Percentiles rank a stretch among this genome's conserved stretches.
Conservation (phyloP, 1,284 basidiomycete species). For the Puccinia coronata region DNA sequence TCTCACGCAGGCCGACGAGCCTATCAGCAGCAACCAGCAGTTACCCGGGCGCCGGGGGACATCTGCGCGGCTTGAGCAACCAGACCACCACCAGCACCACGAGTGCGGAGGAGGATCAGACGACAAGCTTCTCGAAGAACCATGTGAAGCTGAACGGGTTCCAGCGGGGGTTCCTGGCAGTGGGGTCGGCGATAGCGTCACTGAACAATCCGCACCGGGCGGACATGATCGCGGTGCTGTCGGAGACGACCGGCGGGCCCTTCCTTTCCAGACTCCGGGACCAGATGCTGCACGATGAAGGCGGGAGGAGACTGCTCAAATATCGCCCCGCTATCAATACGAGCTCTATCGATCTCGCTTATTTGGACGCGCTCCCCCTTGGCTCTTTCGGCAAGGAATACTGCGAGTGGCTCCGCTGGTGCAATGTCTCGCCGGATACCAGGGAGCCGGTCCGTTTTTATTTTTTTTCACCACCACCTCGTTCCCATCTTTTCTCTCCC, state of each 20-base stretch:
- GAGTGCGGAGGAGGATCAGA: not conserved
- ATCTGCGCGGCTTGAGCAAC: no score
- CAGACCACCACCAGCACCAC: not conserved
- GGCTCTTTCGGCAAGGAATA: constrained; percentile 86
- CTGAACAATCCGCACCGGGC: constrained; percentile 79
- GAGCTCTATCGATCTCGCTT: constrained; percentile 71
- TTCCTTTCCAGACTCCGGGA: constrained; percentile 78
- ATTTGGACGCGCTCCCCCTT: constrained; percentile 69
- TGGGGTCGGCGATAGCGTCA: constrained; percentile 81
- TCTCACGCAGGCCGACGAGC: no score
- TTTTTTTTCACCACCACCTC: not conserved
- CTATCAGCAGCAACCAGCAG: no score
- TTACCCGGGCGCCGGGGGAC: no score
- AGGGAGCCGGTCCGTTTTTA: constrained; percentile 72
- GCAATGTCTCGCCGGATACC: constrained; percentile 92
- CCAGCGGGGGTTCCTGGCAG: constrained; percentile 80
- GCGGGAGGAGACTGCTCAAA: constrained; percentile 78
- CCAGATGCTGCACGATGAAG: constrained; percentile 67
- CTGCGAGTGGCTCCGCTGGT: constrained; percentile 83
- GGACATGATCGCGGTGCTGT: constrained; percentile 89
- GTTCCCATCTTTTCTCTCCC: constrained; percentile 41
- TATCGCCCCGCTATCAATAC: constrained; percentile 81
- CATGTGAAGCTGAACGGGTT: constrained; percentile 79
- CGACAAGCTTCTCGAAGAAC: no score
- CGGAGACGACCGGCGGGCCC: constrained; percentile 82